Conservation (phyloP, 345 rosid genomes). For the Dipteronia dyeriana region DNA sequence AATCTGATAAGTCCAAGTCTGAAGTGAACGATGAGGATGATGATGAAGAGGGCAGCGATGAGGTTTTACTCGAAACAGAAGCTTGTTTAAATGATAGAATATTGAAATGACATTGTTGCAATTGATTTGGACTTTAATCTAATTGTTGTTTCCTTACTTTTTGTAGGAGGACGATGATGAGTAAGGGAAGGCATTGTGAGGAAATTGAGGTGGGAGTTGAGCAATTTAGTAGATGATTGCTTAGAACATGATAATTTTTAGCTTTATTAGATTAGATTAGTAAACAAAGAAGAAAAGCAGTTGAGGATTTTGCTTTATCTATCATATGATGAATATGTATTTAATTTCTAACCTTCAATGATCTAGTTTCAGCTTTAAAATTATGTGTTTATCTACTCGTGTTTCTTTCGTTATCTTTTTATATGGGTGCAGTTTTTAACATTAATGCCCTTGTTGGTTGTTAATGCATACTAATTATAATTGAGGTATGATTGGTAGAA, state of each 20-base stretch:
- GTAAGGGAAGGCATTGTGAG: slow-evolving; percentile 20
- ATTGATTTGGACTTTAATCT: neutral
- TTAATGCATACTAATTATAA: neutral
- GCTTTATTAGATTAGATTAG: slow-evolving; percentile 25
- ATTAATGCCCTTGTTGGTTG: neutral
- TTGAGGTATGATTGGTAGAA: neutral
- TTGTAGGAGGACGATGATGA: slow-evolving; percentile 69
- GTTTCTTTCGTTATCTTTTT: neutral
- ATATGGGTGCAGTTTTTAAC: neutral
- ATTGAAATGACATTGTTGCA: neutral
- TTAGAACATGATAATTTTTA: slow-evolving; percentile 11
- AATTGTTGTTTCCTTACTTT: neutral
- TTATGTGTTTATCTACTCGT: too few species aligned
- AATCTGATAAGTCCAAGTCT: slow-evolving; percentile 82
- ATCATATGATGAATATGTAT: slow-evolving; percentile 32
- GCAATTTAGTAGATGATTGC: slow-evolving; percentile 25
- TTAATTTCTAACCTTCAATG: slow-evolving; percentile 10
- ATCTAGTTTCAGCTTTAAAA: neutral
- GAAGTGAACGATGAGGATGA: slow-evolving; percentile 67
- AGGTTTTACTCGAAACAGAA: slow-evolving; percentile 36
- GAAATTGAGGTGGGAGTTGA: slow-evolving; percentile 16
- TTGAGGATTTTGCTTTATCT: slow-evolving; percentile 24
- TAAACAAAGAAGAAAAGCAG: slow-evolving; percentile 4
- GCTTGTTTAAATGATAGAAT: neutral
- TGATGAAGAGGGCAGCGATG: slow-evolving; percentile 53